phyloP scores from a whole-genome alignment of 176 grass and related monocot species.

The Oryza glumipatula region DNA sequence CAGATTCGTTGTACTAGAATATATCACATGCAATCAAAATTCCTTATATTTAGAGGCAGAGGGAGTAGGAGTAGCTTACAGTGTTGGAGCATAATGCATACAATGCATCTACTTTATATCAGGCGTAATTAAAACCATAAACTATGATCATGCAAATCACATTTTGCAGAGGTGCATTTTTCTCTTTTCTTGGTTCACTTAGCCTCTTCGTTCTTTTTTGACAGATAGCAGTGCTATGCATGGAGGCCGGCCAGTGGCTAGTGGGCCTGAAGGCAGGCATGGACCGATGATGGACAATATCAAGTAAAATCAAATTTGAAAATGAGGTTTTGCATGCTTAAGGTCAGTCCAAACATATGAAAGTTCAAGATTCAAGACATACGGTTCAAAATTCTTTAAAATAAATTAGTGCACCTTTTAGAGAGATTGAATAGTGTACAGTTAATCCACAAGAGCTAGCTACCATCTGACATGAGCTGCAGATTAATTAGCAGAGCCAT shows the following conservation, averaged over 20 bases:
- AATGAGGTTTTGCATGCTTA: not conserved
- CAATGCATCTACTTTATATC: not conserved
- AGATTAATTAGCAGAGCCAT: too few species aligned
- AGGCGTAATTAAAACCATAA: not conserved
- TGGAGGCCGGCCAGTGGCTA: too few species aligned
- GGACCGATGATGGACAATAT: too few species aligned
- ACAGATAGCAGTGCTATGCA: not conserved
- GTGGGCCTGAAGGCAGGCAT: too few species aligned
- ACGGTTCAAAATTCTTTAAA: not conserved
- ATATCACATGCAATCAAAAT: too few species aligned
- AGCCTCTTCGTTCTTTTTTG: not conserved
- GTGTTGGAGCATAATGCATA: not conserved
- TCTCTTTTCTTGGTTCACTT: not conserved
- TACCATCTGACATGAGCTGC: not conserved
- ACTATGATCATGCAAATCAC: not conserved
- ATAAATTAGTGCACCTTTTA: not conserved
- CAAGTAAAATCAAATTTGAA: too few species aligned
- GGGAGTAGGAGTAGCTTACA: constrained; percentile 16
- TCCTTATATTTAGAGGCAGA: too few species aligned
- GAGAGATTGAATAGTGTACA: not conserved
- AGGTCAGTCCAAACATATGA: not conserved
- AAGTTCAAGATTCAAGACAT: not conserved
- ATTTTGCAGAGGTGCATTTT: not conserved
- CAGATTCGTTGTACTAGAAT: too few species aligned
- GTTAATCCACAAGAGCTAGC: not conserved